phyloP scores from a whole-genome alignment of 345 rosid genomes.

The Clarkia xantiana region DNA sequence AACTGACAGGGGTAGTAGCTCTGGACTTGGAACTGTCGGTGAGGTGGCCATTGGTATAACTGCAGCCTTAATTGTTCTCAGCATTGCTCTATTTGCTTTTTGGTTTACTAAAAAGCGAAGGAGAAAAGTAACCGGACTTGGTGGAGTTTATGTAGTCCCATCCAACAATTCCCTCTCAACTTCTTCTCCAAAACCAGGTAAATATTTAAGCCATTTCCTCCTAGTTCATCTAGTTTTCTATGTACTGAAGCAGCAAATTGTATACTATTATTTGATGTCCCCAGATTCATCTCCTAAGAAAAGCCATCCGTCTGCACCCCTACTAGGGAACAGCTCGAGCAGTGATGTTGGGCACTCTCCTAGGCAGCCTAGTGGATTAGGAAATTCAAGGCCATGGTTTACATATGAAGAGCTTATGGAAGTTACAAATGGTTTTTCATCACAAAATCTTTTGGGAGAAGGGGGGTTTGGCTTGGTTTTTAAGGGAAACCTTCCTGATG shows the following conservation, averaged over 20 bases:
- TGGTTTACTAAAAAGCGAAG: constrained; percentile 52
- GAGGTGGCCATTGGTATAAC: constrained; percentile 38
- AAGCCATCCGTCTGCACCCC: constrained; percentile 50
- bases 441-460: constrained; percentile 74
- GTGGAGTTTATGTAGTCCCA: constrained; percentile 55
- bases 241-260: neutral
- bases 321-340: constrained; percentile 48
- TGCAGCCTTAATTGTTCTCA: constrained; percentile 37
- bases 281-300: constrained; percentile 44
- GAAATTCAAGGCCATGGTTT: constrained; percentile 61
- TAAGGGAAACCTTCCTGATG: constrained; percentile 75
- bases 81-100: constrained; percentile 35
- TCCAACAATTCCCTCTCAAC: constrained; percentile 21
- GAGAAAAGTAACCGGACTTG: constrained; percentile 26
- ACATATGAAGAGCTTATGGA: constrained; percentile 52
- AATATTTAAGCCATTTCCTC: too few relatives aligned
- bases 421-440: constrained; percentile 71
- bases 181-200: constrained; percentile 63
- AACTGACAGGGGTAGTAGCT: constrained; percentile 12
- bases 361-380: constrained; percentile 50
- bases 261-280: neutral
- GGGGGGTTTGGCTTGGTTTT: constrained; percentile 91
- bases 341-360: constrained; percentile 32
- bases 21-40: constrained; percentile 24
- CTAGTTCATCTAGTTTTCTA: too few relatives aligned